phyloP scores from a whole-genome alignment of 768 basidiomycete genomes.

The Lactifluus echinatus region DNA sequence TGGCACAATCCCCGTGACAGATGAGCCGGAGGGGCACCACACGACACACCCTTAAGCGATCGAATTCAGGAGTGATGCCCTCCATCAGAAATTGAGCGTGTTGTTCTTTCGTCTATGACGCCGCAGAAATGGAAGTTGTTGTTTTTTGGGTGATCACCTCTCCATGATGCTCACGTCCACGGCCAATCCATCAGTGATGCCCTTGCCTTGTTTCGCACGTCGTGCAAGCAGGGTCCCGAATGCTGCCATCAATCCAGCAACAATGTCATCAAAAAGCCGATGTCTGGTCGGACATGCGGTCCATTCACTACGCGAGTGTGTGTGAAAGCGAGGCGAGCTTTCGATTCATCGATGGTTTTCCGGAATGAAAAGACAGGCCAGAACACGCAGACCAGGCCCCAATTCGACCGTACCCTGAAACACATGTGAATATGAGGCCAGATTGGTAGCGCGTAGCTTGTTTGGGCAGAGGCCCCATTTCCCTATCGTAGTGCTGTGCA shows the following conservation, averaged over 20 bases:
- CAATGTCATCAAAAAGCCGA: slow-evolving; percentile 64
- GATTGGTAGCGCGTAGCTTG: slow-evolving; percentile 63
- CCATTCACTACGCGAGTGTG: too few relatives aligned
- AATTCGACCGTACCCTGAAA: slow-evolving; percentile 69
- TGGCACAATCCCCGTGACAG: slow-evolving; percentile 66
- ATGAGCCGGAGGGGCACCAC: slow-evolving; percentile 66
- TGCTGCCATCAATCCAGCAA: slow-evolving; percentile 64
- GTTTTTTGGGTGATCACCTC: slow-evolving; percentile 34
- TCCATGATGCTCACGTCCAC: slow-evolving; percentile 75
- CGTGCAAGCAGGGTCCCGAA: slow-evolving; percentile 57
- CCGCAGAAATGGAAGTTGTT: background rate
- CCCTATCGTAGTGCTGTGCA: too few relatives aligned
- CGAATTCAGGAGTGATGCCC: slow-evolving; percentile 67
- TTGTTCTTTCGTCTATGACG: slow-evolving; percentile 26
- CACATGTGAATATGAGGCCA: slow-evolving; percentile 83
- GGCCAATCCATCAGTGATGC: slow-evolving; percentile 35
- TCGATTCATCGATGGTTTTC: too few relatives aligned
- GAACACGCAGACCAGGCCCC: slow-evolving; percentile 65
- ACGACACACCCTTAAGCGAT: slow-evolving; percentile 65
- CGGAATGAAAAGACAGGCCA: slow-evolving; percentile 63
- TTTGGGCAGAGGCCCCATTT: slow-evolving; percentile 58
- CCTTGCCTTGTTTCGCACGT: slow-evolving; percentile 28
- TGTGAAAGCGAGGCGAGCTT: too few relatives aligned
- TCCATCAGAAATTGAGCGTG: slow-evolving; percentile 74
- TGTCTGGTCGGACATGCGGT: slow-evolving; percentile 61